These are phyloP conservation scores for Alternaria panax DNA, from an alignment of 2,329 filamentous ascomycete genomes.

Conservation along the genomic window DNA sequence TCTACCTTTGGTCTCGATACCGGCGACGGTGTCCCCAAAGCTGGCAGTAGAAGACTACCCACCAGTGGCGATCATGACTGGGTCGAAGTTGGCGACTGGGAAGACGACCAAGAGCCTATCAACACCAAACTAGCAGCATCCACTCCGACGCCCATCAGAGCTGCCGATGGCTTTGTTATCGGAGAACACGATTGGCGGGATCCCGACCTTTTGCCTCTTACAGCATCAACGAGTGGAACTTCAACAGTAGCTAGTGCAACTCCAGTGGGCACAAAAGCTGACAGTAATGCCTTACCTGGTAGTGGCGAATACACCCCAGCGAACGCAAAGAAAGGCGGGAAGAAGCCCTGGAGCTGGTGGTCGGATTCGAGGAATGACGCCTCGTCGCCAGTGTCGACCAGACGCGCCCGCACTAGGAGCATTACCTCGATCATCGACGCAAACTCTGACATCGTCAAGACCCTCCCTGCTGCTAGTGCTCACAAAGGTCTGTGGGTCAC, in stretches of 20 bases:
- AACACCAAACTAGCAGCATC: slow-evolving; percentile 30
- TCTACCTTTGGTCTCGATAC: slow-evolving; percentile 53
- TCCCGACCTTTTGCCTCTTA: slow-evolving; percentile 69
- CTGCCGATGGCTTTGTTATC: slow-evolving; percentile 72
- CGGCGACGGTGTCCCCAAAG: slow-evolving; percentile 26
- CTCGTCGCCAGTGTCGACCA: slow-evolving; percentile 19
- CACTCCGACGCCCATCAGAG: slow-evolving; percentile 11
- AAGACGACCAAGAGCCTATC: slow-evolving; percentile 54
- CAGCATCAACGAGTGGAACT: slow-evolving; percentile 34
- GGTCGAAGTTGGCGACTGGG: slow-evolving; percentile 73
- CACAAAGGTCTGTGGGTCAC: slow-evolving; percentile 95
- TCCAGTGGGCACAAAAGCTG: slow-evolving; percentile 51
- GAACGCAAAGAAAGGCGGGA: slow-evolving; percentile 33
- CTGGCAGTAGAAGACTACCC: slow-evolving; percentile 70
- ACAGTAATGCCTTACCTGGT: slow-evolving; percentile 53
- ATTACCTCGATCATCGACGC: slow-evolving; percentile 27
- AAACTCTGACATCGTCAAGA: slow-evolving; percentile 26
- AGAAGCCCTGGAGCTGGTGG: slow-evolving; percentile 25
- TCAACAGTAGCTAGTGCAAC: slow-evolving; percentile 2
- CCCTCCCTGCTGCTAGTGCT: slow-evolving; percentile 46
- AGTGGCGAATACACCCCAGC: slow-evolving; percentile 19
- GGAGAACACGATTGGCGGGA: slow-evolving; percentile 90
- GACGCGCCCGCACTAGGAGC: slow-evolving; percentile 23
- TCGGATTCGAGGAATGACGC: slow-evolving; percentile 33
- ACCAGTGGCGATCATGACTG: slow-evolving; percentile 78